phyloP scores from a whole-genome alignment of 495 filamentous ascomycete species.

The Neurospora sp. region DNA sequence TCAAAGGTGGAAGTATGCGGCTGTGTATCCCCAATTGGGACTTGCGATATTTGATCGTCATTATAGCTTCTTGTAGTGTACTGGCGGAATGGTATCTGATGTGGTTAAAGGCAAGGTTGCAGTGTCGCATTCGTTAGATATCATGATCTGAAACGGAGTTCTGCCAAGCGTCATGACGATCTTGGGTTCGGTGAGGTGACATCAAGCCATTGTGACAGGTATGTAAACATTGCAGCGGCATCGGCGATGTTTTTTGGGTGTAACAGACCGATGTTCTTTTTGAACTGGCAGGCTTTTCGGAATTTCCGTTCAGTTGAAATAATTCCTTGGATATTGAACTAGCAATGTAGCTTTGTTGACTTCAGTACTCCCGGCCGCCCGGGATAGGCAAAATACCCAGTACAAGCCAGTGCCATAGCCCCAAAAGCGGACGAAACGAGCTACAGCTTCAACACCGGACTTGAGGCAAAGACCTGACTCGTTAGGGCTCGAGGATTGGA shows the following conservation, averaged over 20 bases:
- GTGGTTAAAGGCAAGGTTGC: background rate
- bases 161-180: background rate
- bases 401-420: background rate
- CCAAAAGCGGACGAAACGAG: background rate
- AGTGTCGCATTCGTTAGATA: background rate
- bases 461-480: background rate
- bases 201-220: background rate
- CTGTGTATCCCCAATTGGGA: background rate
- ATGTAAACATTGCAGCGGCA: background rate
- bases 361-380: background rate
- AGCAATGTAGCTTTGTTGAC: background rate
- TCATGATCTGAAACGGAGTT: background rate
- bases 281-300: background rate
- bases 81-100: background rate
- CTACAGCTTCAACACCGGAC: background rate
- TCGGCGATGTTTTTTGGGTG: background rate
- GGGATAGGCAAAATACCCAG: background rate
- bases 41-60: background rate
- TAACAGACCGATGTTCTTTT: background rate
- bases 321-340: background rate
- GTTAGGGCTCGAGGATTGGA: background rate
- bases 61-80: background rate
- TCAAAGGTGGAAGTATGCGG: background rate
- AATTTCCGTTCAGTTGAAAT: background rate
- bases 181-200: background rate